Percentiles rank a stretch among this genome's conserved stretches.
phyloP scores from a whole-genome alignment of 1,284 basidiomycete genomes.

The Sanghuangporus weigelae region DNA sequence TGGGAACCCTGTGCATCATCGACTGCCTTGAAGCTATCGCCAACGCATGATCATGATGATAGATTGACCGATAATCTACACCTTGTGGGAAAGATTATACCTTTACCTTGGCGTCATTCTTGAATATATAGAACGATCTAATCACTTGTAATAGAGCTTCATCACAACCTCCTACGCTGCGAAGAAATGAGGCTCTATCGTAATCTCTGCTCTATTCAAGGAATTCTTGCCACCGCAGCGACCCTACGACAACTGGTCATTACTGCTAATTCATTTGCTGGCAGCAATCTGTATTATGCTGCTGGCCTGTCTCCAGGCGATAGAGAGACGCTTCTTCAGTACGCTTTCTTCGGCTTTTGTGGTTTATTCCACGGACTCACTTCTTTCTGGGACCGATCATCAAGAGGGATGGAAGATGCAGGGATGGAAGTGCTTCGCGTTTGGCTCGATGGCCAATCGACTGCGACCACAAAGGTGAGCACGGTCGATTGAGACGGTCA shows the following conservation, averaged over 20 bases:
- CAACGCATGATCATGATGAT: no score
- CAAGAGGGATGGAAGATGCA: constrained; percentile 28
- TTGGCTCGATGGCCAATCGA: constrained; percentile 30
- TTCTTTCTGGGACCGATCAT: neutral
- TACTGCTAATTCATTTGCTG: constrained; percentile 29
- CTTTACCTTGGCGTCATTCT: neutral
- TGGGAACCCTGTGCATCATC: no score
- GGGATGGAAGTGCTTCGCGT: constrained; percentile 31
- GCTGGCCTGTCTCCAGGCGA: constrained; percentile 25
- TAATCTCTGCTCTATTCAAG: neutral
- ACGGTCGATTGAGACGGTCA: neutral
- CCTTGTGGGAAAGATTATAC: no score
- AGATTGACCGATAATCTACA: no score
- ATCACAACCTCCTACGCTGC: neutral
- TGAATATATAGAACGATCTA: neutral
- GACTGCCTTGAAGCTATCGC: no score
- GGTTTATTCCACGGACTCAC: neutral
- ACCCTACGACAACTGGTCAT: neutral
- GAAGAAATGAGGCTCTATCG: neutral
- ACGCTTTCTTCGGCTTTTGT: constrained; percentile 1
- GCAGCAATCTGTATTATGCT: constrained; percentile 31
- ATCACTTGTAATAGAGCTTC: no score
- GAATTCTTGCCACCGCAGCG: neutral
- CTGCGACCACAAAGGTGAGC: constrained; percentile 24
- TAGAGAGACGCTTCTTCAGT: constrained; percentile 26